Base-by-base conservation (phyloP, 1,284 basidiomycete species). In the Apiotrichum montevideense region DNA sequence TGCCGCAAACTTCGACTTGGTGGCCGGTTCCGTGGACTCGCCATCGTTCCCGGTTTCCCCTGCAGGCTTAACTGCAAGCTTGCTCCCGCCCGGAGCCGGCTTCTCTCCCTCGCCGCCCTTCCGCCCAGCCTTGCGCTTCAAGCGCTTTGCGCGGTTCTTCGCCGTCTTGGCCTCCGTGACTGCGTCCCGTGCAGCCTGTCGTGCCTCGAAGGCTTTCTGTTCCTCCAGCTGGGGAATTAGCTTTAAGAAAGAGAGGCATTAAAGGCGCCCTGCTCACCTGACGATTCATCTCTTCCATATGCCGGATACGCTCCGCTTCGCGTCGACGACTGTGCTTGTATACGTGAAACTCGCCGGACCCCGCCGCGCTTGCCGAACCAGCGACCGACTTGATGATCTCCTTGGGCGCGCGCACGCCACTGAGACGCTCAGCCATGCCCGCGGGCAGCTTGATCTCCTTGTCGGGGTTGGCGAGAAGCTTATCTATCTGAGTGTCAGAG, bases 311-410 rank as follows among this genome's bases (percentile, higher is more conserved):
- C 75, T 99, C 96, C 68, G 95, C 98, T 78, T 99, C 96, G 69
- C 94, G 82, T 69, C 95, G 81, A 61, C 96, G 80, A 63, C 87
- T 85, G 46, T 96, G 93, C 75, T 98, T 98, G 80, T 98, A 99
- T 4, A 99, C 96, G 72, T 99, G 96, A 68, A 96, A 96, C 76
- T 96, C 93, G 50, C 92, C 92, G 63, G 88, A 92, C 48, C 93
- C 93, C 14, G 93, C 75, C 47, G 79, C 93, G 2, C 91, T 90
- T 75, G 87, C 90, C 8, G 88, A 92, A 1, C 93, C 93, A 73
- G 94, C 90, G 3, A 97, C 92, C 65, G 95, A 98, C 82, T 96
- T 97, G 87, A 98, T 95, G 87, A 95, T 95, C 75, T 97, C 94
- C 34, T 90, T 80, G 40, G 95, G 80, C 0, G 80, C 81, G 77